These are phyloP conservation scores for Gnaphalium uliginosum DNA, from an alignment of 129 eudicot genomes.

Conservation along the genomic window DNA sequence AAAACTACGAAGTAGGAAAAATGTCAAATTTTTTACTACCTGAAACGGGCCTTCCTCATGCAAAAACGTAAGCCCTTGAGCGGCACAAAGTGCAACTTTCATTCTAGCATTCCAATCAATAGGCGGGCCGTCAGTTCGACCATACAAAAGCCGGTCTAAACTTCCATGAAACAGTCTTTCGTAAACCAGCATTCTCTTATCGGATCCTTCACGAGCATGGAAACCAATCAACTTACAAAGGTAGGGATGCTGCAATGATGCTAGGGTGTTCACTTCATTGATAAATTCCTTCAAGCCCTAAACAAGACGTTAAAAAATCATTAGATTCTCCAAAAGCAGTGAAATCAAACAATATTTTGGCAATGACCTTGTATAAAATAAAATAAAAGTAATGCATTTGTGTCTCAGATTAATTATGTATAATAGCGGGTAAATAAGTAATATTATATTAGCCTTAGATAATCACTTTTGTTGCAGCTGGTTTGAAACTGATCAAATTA, in stretches of 20 bases:
- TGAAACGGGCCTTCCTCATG: slow-evolving; percentile 99
- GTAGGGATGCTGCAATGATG: slow-evolving; percentile 71
- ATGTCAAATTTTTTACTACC: slow-evolving; percentile 40
- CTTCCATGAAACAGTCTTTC: slow-evolving; percentile 92
- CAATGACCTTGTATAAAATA: no score
- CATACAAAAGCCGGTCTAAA: slow-evolving; percentile 81
- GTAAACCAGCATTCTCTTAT: slow-evolving; percentile 75
- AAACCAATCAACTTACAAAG: slow-evolving; percentile 84
- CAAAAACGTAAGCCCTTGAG: slow-evolving; percentile 92
- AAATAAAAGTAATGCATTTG: no score
- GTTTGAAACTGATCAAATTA: no score
- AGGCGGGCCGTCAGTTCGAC: slow-evolving; percentile 89
- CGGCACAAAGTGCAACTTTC: slow-evolving; percentile 96
- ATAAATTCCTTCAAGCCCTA: slow-evolving; percentile 86
- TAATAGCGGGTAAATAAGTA: no score
- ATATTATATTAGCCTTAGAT: no score
- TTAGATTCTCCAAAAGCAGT: slow-evolving; percentile 11
- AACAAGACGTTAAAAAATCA: neutral
- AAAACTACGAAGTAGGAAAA: neutral
- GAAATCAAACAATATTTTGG: neutral
- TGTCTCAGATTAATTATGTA: no score
- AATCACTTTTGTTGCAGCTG: no score
- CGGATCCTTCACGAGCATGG: slow-evolving; percentile 91
- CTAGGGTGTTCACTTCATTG: slow-evolving; percentile 75
- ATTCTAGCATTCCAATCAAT: slow-evolving; percentile 93